Conservation (phyloP, 768 basidiomycete species). For the Pleurotus tuoliensis region DNA sequence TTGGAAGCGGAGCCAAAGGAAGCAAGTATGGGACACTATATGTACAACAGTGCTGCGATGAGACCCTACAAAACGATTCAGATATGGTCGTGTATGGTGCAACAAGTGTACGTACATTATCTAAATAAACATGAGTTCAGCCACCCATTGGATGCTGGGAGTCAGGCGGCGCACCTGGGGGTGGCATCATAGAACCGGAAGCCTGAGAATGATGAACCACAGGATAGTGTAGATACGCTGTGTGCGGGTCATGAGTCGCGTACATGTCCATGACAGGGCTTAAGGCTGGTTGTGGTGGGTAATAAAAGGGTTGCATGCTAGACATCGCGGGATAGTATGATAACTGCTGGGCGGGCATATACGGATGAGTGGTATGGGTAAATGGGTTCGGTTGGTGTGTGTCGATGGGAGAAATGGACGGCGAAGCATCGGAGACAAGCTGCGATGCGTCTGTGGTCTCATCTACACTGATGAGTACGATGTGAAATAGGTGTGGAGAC, state of each 20-base stretch:
- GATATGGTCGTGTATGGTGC: background rate
- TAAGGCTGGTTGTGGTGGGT: background rate
- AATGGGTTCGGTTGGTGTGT: constrained; percentile 6
- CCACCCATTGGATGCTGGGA: constrained; percentile 8
- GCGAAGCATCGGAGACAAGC: constrained; percentile 7
- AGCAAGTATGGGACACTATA: background rate
- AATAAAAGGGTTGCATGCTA: constrained; percentile 6
- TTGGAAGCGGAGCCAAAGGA: background rate
- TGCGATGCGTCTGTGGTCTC: constrained; percentile 4
- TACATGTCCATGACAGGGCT: constrained; percentile 2
- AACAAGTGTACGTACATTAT: constrained; percentile 7
- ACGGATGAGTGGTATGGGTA: background rate
- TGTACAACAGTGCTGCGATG: background rate
- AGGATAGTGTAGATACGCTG: constrained; percentile 1
- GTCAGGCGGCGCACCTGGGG: constrained; percentile 7
- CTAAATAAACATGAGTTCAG: constrained; percentile 2
- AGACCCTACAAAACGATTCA: constrained; percentile 4
- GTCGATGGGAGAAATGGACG: constrained; percentile 7
- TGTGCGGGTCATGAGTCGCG: background rate
- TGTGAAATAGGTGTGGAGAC: background rate
- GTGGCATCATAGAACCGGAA: constrained; percentile 8
- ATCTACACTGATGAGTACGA: background rate
- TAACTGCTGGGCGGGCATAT: background rate
- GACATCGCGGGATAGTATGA: constrained; percentile 4
- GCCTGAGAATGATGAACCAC: constrained; percentile 8